Percentiles rank a stretch among this genome's conserved stretches.
Conservation (phyloP, 768 basidiomycete genomes). For the Termitomyces sp. region DNA sequence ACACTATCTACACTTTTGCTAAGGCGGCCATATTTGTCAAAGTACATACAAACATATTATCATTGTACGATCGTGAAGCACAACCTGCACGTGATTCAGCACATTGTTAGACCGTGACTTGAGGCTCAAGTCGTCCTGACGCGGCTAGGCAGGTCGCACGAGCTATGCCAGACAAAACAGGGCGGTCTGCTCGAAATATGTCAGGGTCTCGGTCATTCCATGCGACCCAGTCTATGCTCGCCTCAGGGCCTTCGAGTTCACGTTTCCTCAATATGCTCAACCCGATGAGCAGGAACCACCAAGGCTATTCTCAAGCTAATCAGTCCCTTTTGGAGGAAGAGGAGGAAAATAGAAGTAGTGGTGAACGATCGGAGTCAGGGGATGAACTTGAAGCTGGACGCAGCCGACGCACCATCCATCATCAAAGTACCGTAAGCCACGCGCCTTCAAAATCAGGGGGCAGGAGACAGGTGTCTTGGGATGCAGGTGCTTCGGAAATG, state of each 20-base stretch:
- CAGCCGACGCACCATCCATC: constrained; percentile 31
- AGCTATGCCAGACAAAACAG: constrained; percentile 24
- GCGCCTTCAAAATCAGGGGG: constrained; percentile 31
- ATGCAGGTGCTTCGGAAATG: constrained; percentile 50
- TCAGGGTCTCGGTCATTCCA: constrained; percentile 31
- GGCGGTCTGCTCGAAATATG: constrained; percentile 20
- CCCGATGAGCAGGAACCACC: constrained; percentile 68
- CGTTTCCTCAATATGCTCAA: constrained; percentile 81
- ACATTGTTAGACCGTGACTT: constrained; percentile 9
- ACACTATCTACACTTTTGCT: too few species aligned
- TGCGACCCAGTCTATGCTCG: constrained; percentile 31
- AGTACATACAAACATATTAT: too few species aligned
- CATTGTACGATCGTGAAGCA: not conserved
- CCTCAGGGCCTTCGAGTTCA: constrained; percentile 47
- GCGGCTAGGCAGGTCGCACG: constrained; percentile 10
- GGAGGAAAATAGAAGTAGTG: constrained; percentile 51
- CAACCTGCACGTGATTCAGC: constrained; percentile 11
- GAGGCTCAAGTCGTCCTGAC: constrained; percentile 9
- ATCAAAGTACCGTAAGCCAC: constrained; percentile 25
- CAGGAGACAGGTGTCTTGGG: constrained; percentile 56
- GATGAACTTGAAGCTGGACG: constrained; percentile 65
- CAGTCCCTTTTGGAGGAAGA: constrained; percentile 74
- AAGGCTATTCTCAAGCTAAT: constrained; percentile 71
- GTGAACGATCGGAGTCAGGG: constrained; percentile 46
- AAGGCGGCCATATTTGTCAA: too few species aligned